These are phyloP conservation scores for Chaetomiaceae sp. DNA, from an alignment of 2,329 filamentous ascomycete genomes.

Conservation along the genomic window DNA sequence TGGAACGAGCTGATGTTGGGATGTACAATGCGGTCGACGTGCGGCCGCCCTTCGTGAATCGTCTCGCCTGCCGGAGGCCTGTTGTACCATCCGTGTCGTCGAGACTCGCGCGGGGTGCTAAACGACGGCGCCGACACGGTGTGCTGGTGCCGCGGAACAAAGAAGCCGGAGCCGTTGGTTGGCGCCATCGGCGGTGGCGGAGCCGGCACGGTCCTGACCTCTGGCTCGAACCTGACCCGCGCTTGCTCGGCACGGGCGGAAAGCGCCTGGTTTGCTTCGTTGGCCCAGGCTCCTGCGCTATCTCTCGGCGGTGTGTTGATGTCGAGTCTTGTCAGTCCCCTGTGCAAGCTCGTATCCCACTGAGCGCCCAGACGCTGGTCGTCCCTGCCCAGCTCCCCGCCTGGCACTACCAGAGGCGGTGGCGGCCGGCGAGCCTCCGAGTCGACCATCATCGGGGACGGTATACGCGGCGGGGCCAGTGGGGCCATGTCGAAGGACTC, in stretches of 20 bases:
- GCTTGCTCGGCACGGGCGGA: slow-evolving; percentile 51
- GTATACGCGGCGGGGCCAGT: slow-evolving; percentile 57
- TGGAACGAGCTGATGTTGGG: slow-evolving; percentile 51
- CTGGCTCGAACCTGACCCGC: slow-evolving; percentile 54
- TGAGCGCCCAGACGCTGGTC: slow-evolving; percentile 47
- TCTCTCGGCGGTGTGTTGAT: slow-evolving; percentile 53
- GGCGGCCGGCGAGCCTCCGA: slow-evolving; percentile 39
- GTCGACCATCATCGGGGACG: slow-evolving; percentile 77
- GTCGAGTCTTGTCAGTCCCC: slow-evolving; percentile 62
- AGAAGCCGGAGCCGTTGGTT: slow-evolving; percentile 3
- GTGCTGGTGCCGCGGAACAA: slow-evolving; percentile 45
- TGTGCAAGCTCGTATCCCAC: slow-evolving; percentile 64
- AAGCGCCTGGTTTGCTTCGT: slow-evolving; percentile 51
- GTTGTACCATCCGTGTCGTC: slow-evolving; percentile 71
- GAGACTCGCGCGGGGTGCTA: slow-evolving; percentile 54
- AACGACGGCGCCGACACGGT: slow-evolving; percentile 55
- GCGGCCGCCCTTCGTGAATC: slow-evolving; percentile 36
- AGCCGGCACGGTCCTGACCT: slow-evolving; percentile 34
- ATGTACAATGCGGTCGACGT: slow-evolving; percentile 54
- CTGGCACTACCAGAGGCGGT: slow-evolving; percentile 27
- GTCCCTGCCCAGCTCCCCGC: slow-evolving; percentile 35
- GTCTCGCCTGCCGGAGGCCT: slow-evolving; percentile 38
- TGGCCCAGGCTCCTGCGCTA: slow-evolving; percentile 52
- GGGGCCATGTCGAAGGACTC: slow-evolving; percentile 79
- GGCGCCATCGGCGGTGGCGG: slow-evolving; percentile 15